Evolutionary conservation across 225 moss, liverwort and hornwort species (phyloP).

Genomic region (Pleurozium schreberi): DNA sequence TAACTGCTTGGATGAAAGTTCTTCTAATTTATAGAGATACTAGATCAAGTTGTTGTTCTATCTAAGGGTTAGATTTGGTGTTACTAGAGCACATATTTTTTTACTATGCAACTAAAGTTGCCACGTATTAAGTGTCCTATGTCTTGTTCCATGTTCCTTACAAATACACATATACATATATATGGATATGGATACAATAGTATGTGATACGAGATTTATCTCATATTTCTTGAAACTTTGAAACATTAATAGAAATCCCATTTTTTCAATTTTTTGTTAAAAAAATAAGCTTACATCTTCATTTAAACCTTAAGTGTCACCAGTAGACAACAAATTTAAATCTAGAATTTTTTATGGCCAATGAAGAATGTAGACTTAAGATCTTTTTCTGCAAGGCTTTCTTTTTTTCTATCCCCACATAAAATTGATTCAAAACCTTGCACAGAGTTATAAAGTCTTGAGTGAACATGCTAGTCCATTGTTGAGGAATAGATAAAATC

Average conservation of each 20-base stretch:
- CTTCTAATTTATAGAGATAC: too few species aligned
- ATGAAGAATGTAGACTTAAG: accelerated
- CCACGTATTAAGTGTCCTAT: accelerated
- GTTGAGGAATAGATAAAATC: not conserved
- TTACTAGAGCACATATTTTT: too few species aligned
- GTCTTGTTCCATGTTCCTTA: not conserved
- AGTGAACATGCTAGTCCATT: accelerated
- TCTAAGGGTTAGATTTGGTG: too few species aligned
- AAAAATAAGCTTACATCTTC: too few species aligned
- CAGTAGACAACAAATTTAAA: not conserved
- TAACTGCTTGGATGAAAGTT: too few species aligned
- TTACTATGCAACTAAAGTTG: not conserved
- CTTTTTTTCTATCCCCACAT: not conserved
- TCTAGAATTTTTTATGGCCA: not conserved
- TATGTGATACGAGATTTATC: too few species aligned
- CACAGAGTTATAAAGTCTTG: accelerated
- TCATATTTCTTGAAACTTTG: too few species aligned
- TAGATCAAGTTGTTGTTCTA: too few species aligned
- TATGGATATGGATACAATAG: not conserved
- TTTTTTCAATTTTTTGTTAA: too few species aligned
- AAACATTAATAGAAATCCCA: too few species aligned
- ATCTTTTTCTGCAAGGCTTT: not conserved
- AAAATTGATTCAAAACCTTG: not conserved
- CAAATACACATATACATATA: not conserved
- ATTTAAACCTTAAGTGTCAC: accelerated